Evolutionary conservation across 2,329 filamentous ascomycete genomes (phyloP).

Genomic region (Fusarium sp.): DNA sequence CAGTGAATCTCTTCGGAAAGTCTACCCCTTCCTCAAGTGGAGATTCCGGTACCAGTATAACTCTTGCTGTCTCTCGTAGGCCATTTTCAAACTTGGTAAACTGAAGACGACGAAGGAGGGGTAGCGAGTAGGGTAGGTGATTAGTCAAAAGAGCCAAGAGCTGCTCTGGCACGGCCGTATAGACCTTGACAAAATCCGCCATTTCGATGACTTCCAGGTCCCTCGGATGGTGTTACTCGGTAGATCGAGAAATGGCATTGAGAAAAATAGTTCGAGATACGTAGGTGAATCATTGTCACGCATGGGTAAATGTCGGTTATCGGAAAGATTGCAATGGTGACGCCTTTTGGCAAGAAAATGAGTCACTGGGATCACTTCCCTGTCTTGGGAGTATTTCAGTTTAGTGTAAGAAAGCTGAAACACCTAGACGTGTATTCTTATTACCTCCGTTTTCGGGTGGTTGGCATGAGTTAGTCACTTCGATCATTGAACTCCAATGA

Average conservation of each 20-base stretch:
- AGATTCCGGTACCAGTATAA: slow-evolving; percentile 50
- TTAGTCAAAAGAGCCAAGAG: slow-evolving; percentile 59
- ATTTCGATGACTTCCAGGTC: slow-evolving; percentile 4
- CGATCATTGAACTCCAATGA: too few species aligned
- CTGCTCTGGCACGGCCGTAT: slow-evolving; percentile 42
- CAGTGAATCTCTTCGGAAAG: slow-evolving; percentile 54
- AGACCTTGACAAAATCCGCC: slow-evolving; percentile 31
- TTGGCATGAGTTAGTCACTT: neutral
- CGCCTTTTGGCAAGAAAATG: slow-evolving; percentile 2
- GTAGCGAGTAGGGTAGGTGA: slow-evolving; percentile 67
- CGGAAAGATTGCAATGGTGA: neutral
- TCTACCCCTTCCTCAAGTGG: neutral
- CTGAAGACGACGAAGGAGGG: slow-evolving; percentile 70
- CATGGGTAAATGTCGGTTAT: slow-evolving; percentile 39
- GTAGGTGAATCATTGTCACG: neutral
- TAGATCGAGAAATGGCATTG: neutral
- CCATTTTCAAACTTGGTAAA: slow-evolving; percentile 58
- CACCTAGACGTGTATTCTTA: neutral
- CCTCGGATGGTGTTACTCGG: neutral
- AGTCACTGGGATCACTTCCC: slow-evolving; percentile 2
- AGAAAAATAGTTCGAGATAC: neutral
- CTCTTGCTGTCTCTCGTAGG: slow-evolving; percentile 54
- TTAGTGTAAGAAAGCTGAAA: neutral
- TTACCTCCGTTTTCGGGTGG: neutral
- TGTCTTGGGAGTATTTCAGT: too few species aligned